Percentiles rank a stretch among this genome's conserved stretches.
Conservation (phyloP, 441 rosid species). For the Adansonia grandidieri region DNA sequence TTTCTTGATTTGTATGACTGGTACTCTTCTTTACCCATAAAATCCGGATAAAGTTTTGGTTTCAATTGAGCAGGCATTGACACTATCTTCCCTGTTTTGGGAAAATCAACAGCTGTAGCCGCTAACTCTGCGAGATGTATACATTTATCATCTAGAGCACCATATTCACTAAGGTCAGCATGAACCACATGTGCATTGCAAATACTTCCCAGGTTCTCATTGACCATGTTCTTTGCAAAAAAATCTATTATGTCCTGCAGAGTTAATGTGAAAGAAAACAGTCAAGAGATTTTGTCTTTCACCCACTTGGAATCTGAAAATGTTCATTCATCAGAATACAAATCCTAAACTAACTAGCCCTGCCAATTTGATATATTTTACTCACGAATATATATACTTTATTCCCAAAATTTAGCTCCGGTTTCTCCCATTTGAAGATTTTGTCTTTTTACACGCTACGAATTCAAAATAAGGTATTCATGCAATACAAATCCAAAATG, state of each 20-base stretch:
- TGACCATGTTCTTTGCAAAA: conserved; percentile 70
- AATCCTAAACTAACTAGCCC: not conserved
- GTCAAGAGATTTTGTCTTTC: not conserved
- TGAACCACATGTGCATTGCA: conserved; percentile 91
- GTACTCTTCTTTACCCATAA: conserved; percentile 75
- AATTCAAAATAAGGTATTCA: conserved; percentile 11
- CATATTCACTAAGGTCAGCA: conserved; percentile 72
- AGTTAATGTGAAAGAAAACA: conserved; percentile 22
- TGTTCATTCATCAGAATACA: not conserved
- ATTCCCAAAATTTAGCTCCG: not conserved
- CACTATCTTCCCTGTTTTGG: conserved; percentile 84
- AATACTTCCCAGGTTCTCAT: conserved; percentile 70
- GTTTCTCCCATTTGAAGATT: not conserved
- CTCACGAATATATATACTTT: not conserved
- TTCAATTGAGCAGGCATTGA: conserved; percentile 67
- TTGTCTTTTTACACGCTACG: not conserved
- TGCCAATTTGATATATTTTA: not conserved
- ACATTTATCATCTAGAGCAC: conserved; percentile 79
- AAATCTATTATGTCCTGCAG: conserved; percentile 77
- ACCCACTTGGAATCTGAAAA: not conserved
- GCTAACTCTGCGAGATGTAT: conserved; percentile 73
- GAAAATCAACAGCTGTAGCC: conserved; percentile 90
- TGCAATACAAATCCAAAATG: not conserved
- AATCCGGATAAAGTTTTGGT: conserved; percentile 84
- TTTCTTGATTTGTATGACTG: conserved; percentile 73